Percentiles rank a stretch among this genome's conserved stretches.
Conservation (phyloP, 768 basidiomycete genomes). For the Russula olivacea region DNA sequence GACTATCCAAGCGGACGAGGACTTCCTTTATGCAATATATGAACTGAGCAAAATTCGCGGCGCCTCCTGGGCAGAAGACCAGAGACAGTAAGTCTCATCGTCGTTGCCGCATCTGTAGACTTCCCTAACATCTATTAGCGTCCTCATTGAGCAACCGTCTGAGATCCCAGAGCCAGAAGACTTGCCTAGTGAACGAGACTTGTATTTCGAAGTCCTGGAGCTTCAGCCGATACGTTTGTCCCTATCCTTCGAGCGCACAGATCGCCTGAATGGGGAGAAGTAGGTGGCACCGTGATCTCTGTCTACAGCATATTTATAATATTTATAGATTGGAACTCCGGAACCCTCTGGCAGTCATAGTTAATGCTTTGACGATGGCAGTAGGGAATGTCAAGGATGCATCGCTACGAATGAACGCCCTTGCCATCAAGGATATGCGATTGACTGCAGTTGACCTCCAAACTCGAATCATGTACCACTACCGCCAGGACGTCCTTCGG, state of each 20-base stretch:
- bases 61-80: conserved; percentile 78
- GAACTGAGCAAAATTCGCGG: conserved; percentile 90
- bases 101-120: conserved; percentile 7
- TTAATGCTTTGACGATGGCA: conserved; percentile 95
- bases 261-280: conserved; percentile 90
- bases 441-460: conserved; percentile 79
- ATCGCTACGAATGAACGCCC: conserved; percentile 86
- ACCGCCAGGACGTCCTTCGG: conserved; percentile 86
- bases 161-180: conserved; percentile 66
- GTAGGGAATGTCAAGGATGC: conserved; percentile 97
- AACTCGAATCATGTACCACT: conserved; percentile 82
- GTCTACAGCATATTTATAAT: background rate
- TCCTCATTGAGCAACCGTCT: conserved; percentile 65
- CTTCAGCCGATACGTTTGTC: conserved; percentile 90
- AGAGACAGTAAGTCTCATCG: conserved; percentile 56
- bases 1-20: conserved; percentile 96
- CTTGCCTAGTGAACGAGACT: conserved; percentile 61
- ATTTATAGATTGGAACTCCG: conserved; percentile 57
- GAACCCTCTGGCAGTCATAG: conserved; percentile 87
- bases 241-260: conserved; percentile 96
- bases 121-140: conserved; percentile 36
- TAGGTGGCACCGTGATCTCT: conserved; percentile 34
- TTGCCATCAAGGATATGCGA: conserved; percentile 92
- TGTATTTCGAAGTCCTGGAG: conserved; percentile 95
- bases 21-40: conserved; percentile 85